Percentiles rank a stretch among this genome's conserved stretches.
Evolutionary conservation across 2,329 filamentous ascomycete genomes (phyloP).

Genomic region (Moelleriella libera): DNA sequence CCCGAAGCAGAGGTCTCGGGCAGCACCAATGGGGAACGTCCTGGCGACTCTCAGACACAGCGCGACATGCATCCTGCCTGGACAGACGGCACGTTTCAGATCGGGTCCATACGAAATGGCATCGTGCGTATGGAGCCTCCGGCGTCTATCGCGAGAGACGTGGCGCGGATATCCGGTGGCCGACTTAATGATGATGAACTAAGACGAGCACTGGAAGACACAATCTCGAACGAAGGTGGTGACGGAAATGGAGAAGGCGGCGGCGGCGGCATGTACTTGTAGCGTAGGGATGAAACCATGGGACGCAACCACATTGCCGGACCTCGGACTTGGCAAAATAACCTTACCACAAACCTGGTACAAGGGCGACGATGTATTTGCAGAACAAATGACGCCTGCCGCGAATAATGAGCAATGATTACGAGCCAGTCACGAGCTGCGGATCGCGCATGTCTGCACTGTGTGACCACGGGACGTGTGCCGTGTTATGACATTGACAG

Average conservation of each 20-base stretch:
- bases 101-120: conserved; percentile 39
- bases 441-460: too few species aligned
- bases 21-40: too few species aligned
- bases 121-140: conserved; percentile 28
- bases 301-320: background rate
- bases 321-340: background rate
- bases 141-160: conserved; percentile 7
- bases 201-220: conserved; percentile 37
- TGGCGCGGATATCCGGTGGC: conserved; percentile 19
- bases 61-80: conserved; percentile 29
- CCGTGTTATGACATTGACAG: too few species aligned
- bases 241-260: conserved; percentile 24
- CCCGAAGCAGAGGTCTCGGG: too few species aligned
- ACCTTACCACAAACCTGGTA: background rate
- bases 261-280: conserved; percentile 48
- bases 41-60: background rate
- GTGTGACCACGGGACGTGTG: too few species aligned
- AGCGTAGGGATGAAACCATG: background rate
- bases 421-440: too few species aligned
- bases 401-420: too few species aligned
- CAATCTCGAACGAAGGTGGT: conserved; percentile 29
- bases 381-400: too few species aligned
- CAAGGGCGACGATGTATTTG: too few species aligned
- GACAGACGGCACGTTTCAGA: conserved; percentile 50
- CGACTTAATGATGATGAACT: conserved; percentile 46